Evolutionary conservation across 306 rosid genomes (phyloP), one percentile per base, ranked within the genome.

Genomic region (Lablab purpureus): DNA sequence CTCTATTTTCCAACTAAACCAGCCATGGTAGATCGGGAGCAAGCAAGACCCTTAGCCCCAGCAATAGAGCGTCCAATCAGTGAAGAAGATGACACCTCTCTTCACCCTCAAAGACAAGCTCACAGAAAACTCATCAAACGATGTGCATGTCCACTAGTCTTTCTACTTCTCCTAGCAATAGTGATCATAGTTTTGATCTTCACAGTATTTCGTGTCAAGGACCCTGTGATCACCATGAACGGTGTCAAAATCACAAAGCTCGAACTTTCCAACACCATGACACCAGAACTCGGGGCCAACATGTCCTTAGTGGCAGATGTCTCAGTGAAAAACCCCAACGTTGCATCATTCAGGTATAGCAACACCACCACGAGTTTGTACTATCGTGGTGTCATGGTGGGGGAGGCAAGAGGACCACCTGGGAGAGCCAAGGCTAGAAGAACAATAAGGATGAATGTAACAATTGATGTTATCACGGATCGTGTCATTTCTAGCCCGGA

Each of bases 351-450:
- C 19, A 85, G 40, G 78, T 91, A 86, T 47, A 82, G 62, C 21
- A 91, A 89, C 87, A 91, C 94, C 10, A 83, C 88, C 52, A 88
- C 97, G 11, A 68, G 85, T 3, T 8, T 91, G 75, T 84, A 62
- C 62, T 87, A 86, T 47, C 74, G 74, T 12, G 89, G 85, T 6
- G 27, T 15, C 15, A 59, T 80, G 74, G 82, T 82, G 1, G 97
- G 97, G 0, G 91, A 89, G 79, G 97, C 89, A 2, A 60, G 78
- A 30, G 94, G 90, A 1, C 82, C 89, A 0, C 84, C 91, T 0
- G 94, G 94, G 6, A 27, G 28, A 28, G 87, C 94, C 1, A 79
- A 46, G 75, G 85, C 94, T 5, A n/a, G 87, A 41, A 67, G 84
- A 46, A 89, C 94, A 0, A 19, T n/a, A 51, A 80, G 86, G 82